A percentile compares a stretch with the other conserved stretches of the same genome.
These are phyloP conservation scores for Diaporthe sp. DNA, from an alignment of 2,329 filamentous ascomycete genomes.

Conservation along the genomic window DNA sequence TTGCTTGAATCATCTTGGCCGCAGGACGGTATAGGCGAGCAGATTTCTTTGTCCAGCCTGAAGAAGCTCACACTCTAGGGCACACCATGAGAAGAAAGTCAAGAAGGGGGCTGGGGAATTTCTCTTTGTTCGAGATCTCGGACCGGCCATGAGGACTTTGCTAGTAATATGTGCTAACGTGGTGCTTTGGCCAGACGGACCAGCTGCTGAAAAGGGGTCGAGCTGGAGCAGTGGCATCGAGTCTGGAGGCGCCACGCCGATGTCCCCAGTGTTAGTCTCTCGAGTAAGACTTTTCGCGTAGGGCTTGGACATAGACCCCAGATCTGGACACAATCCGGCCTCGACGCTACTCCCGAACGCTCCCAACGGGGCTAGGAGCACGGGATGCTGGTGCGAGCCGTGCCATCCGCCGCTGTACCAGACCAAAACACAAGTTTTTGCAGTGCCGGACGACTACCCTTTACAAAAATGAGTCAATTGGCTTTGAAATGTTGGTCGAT, in stretches of 20 bases:
- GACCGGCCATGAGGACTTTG: not conserved
- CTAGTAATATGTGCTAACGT: not conserved
- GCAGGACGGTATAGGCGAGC: not conserved
- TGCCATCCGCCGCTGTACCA: not conserved
- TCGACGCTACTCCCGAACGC: not conserved
- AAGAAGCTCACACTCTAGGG: not conserved
- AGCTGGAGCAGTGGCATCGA: conserved; percentile 2
- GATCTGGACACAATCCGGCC: conserved; percentile 1
- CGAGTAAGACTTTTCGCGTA: not conserved
- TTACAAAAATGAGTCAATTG: not conserved
- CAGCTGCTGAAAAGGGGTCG: conserved; percentile 5
- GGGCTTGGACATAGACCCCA: not conserved
- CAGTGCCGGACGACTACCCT: too few relatives aligned
- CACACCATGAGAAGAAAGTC: not conserved
- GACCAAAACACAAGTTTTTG: not conserved
- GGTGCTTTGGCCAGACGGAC: not conserved
- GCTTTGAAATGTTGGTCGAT: fast-evolving
- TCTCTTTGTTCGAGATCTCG: not conserved
- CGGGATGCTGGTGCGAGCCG: conserved; percentile 3
- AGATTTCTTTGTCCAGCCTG: not conserved
- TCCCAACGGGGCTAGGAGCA: not conserved
- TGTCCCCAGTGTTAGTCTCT: not conserved
- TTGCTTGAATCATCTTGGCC: not conserved
- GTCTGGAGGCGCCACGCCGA: not conserved
- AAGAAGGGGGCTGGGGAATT: not conserved